These are phyloP conservation scores for Psilocybe azurescens DNA, from an alignment of 768 basidiomycete genomes.

Conservation along the genomic window DNA sequence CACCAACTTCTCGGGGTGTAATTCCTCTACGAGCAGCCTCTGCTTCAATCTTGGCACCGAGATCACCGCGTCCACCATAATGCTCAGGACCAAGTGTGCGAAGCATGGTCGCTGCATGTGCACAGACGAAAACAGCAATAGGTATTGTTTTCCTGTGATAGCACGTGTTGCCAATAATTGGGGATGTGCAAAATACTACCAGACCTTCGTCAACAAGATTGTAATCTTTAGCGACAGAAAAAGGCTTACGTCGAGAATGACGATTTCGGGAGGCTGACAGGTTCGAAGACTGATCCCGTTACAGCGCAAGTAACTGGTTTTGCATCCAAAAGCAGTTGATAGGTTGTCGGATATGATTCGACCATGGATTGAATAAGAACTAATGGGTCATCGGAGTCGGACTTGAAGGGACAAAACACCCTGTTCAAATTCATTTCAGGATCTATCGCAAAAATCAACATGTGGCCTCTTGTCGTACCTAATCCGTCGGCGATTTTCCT, in stretches of 20 bases:
- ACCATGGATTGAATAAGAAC: slow-evolving; percentile 4
- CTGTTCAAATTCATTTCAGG: neutral
- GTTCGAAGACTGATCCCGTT: slow-evolving; percentile 9
- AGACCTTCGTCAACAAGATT: neutral
- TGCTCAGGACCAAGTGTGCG: slow-evolving; percentile 13
- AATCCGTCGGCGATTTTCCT: neutral
- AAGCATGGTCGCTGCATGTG: slow-evolving; percentile 6
- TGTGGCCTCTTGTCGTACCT: neutral
- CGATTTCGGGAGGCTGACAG: slow-evolving; percentile 10
- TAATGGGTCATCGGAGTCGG: neutral
- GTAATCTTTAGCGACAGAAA: too few species aligned
- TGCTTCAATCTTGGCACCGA: slow-evolving; percentile 11
- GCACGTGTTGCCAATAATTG: too few species aligned
- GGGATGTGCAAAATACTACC: slow-evolving; percentile 16
- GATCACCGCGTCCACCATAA: slow-evolving; percentile 15
- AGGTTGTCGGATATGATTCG: slow-evolving; percentile 3
- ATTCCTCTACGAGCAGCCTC: slow-evolving; percentile 11
- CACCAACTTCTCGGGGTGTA: slow-evolving; percentile 5
- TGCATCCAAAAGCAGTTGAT: neutral
- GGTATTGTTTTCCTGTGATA: slow-evolving; percentile 13
- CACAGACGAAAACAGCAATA: slow-evolving; percentile 5
- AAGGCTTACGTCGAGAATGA: slow-evolving; percentile 17
- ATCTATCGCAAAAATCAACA: neutral
- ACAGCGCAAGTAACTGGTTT: slow-evolving; percentile 13
- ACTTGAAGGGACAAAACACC: slow-evolving; percentile 10